Evolutionary conservation across 2,329 filamentous ascomycete species (phyloP), one percentile per base, ranked within the genome.

Genomic region (Leptographium procerum): DNA sequence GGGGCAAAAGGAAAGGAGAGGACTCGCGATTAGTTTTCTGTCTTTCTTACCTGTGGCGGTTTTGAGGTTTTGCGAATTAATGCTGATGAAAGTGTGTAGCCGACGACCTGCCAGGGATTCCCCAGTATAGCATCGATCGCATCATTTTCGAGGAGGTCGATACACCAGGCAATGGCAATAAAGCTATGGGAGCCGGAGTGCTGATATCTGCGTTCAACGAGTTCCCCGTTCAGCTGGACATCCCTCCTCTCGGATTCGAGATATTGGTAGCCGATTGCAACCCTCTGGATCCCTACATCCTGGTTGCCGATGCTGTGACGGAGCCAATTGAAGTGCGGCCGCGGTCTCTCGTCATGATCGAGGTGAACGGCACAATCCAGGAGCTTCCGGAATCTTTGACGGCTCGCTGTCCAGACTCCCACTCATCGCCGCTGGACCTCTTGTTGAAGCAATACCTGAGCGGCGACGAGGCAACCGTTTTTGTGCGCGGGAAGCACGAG

Each of bases 251-350:
- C 59, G 85, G 83, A 0, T 96, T 97, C 67, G 85, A 91, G 62
- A 83, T 97, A 33, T 76, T 96, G 52, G 85, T 97, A 7, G 86
- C 89, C 50, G 90, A 90, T 61, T 99, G 94, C 71, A 77, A 81
- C 29, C 76, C 81, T 4, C 75, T 82, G 26, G 85, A 94, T 58
- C 81, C 86, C 4, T 84, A 85, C 62, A 94, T 99, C 65, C 77
- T 84, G 63, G 80, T 97, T 58, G 91, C 89, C 3, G 83, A 88
- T 65, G 90, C 89, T 9, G 77, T 78, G 22, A 95, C 89, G 1
- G 78, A 80, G 22, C 72, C 77, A 45, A 74, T 96, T 36, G 72
- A 83, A 40, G 78, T 97, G 14, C 74, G 82, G 56, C 87, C 92
- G 28, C 80, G 83, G 40, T 74, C 82, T 4, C 79, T 87, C 52